A percentile compares a stretch with the other conserved stretches of the same genome.
These are phyloP conservation scores for Linum tenue DNA, from an alignment of 345 rosid species.

Conservation along the genomic window DNA sequence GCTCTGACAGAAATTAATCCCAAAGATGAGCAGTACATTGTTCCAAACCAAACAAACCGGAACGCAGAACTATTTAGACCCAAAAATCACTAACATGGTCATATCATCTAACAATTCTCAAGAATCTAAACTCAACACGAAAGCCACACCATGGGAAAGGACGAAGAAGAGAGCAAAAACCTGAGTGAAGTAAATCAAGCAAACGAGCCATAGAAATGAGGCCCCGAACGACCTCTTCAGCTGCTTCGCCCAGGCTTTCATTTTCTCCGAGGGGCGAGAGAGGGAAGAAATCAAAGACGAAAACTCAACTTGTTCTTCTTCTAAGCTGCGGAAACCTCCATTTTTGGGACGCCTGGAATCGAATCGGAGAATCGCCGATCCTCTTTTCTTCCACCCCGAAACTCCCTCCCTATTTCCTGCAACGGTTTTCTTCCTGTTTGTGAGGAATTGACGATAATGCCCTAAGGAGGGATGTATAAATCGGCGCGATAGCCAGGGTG, in stretches of 20 bases:
- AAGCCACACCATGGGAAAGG: not conserved
- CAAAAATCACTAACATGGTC: not conserved
- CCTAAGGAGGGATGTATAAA: not conserved
- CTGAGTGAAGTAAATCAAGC: conserved; percentile 93
- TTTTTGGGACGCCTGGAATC: not conserved
- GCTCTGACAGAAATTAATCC: not conserved
- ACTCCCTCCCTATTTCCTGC: not conserved
- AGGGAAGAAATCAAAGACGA: not conserved
- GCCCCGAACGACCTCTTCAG: conserved; percentile 58
- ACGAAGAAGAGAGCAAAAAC: conserved; percentile 15
- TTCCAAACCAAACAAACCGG: too few relatives aligned
- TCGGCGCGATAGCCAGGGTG: not conserved
- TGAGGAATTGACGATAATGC: not conserved
- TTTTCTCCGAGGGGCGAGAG: conserved; percentile 15
- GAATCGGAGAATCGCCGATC: not conserved
- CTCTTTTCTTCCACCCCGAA: not conserved
- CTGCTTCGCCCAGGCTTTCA: conserved; percentile 56
- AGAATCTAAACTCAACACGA: conserved; percentile 4
- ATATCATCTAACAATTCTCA: not conserved
- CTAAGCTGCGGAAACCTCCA: not conserved
- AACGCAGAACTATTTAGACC: not conserved
- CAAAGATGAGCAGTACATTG: not conserved
- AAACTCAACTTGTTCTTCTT: not conserved
- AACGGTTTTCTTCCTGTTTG: not conserved
- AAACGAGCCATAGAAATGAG: conserved; percentile 85